Evolutionary conservation across 768 basidiomycete genomes (phyloP).

Genomic region (Daedalea quercina): DNA sequence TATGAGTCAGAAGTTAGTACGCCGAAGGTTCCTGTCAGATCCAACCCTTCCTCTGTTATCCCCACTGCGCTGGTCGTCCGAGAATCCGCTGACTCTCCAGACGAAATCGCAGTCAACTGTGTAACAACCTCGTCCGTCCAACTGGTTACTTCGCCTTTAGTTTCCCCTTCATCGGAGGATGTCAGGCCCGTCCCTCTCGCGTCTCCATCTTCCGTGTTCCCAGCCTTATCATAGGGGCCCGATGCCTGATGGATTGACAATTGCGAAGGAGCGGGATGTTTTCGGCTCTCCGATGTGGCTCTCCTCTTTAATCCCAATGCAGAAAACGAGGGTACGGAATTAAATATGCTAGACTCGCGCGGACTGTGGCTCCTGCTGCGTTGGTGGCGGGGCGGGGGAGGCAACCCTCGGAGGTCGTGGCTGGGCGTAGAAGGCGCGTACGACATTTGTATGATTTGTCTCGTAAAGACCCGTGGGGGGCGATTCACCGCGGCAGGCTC

Average conservation of each 20-base stretch:
- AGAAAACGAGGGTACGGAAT: slow-evolving; percentile 13
- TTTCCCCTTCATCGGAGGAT: neutral
- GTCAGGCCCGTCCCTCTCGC: slow-evolving; percentile 5
- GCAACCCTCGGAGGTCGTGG: neutral
- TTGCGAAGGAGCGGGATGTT: neutral
- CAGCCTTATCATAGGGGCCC: neutral
- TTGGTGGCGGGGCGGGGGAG: slow-evolving; percentile 6
- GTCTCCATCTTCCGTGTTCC: neutral
- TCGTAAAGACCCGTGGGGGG: neutral
- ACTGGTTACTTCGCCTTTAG: neutral
- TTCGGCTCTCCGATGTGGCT: neutral
- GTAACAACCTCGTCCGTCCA: neutral
- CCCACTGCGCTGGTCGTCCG: neutral
- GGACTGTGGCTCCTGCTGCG: slow-evolving; percentile 2
- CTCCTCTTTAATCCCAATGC: slow-evolving; percentile 9
- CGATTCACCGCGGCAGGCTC: neutral
- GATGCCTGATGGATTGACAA: neutral
- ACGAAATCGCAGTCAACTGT: neutral
- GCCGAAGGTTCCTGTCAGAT: neutral
- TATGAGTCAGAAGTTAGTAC: neutral
- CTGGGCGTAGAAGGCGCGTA: neutral
- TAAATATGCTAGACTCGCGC: neutral
- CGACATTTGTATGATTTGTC: neutral
- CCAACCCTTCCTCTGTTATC: neutral
- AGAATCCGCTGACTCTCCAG: neutral